These are phyloP conservation scores for Grigorovia humatica DNA, from an alignment of 805 yeast species.

Conservation along the genomic window DNA sequence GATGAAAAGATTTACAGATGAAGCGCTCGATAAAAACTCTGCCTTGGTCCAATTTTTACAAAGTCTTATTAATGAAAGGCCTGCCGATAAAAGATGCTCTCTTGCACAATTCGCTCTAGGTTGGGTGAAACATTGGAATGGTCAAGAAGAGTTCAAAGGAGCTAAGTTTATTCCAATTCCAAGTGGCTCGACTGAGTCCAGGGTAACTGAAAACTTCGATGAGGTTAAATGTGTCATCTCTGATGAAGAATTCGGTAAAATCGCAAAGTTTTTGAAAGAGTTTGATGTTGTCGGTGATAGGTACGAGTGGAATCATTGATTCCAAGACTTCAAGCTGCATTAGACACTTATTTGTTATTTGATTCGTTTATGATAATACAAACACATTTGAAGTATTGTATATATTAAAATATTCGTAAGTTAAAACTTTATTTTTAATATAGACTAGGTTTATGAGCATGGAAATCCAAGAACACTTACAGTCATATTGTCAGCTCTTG, in stretches of 20 bases:
- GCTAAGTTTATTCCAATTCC: conserved; percentile 72
- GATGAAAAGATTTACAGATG: conserved; percentile 51
- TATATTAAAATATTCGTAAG: no score
- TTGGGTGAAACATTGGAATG: conserved; percentile 42
- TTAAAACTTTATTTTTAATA: no score
- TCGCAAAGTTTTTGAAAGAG: conserved; percentile 36
- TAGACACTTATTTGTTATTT: no score
- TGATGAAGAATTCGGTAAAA: conserved; percentile 45
- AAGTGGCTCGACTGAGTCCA: conserved; percentile 50
- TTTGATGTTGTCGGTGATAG: conserved; percentile 48
- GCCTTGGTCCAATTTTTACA: conserved; percentile 39
- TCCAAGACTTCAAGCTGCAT: neutral
- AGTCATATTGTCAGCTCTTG: no score
- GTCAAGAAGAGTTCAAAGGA: conserved; percentile 25
- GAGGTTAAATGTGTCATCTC: conserved; percentile 33
- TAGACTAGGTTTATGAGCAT: no score
- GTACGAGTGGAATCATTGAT: conserved; percentile 24
- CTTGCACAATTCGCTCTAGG: conserved; percentile 64
- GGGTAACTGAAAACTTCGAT: conserved; percentile 54
- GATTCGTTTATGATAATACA: no score
- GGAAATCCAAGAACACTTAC: no score
- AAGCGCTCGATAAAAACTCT: conserved; percentile 45
- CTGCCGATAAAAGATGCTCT: conserved; percentile 39
- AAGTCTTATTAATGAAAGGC: conserved; percentile 36
- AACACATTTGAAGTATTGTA: no score